A percentile compares a stretch with the other conserved stretches of the same genome.
Evolutionary conservation across 352 stramenopile genomes (phyloP).

Genomic region (Phytophthora sojae): DNA sequence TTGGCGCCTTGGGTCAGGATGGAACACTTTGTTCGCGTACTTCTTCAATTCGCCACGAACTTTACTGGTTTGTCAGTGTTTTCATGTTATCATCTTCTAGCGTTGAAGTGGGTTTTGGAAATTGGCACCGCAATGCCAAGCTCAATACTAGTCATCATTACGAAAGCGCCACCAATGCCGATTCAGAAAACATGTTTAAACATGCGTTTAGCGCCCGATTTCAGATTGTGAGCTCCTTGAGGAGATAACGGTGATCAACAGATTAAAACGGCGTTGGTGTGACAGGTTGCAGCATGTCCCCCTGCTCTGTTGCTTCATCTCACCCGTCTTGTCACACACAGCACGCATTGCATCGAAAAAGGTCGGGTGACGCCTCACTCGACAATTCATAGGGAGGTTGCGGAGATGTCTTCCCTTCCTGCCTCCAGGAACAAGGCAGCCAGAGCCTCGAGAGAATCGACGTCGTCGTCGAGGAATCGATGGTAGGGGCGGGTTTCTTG

Average conservation of each 20-base stretch:
- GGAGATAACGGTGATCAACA: background rate
- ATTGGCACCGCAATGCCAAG: background rate
- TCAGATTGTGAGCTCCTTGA: too few species aligned
- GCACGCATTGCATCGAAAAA: background rate
- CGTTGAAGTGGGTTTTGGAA: background rate
- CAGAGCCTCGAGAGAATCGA: background rate
- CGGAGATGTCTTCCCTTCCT: background rate
- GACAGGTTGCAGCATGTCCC: conserved; percentile 2
- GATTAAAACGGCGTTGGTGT: conserved; percentile 6
- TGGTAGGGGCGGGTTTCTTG: background rate
- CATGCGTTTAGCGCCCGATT: too few species aligned
- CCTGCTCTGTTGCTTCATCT: conserved; percentile 1
- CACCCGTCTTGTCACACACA: conserved; percentile 8
- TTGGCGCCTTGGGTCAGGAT: background rate
- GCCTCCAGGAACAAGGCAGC: background rate
- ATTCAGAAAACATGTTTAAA: background rate
- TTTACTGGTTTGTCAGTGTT: background rate
- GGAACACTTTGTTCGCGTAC: background rate
- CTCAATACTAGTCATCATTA: background rate
- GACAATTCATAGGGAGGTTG: background rate
- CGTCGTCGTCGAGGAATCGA: background rate
- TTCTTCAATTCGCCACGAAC: background rate
- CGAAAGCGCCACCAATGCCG: background rate
- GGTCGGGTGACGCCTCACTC: background rate
- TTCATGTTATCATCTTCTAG: background rate